A percentile compares a stretch with the other conserved stretches of the same genome.
Conservation (phyloP, 441 rosid species). For the Erodium texanum region DNA sequence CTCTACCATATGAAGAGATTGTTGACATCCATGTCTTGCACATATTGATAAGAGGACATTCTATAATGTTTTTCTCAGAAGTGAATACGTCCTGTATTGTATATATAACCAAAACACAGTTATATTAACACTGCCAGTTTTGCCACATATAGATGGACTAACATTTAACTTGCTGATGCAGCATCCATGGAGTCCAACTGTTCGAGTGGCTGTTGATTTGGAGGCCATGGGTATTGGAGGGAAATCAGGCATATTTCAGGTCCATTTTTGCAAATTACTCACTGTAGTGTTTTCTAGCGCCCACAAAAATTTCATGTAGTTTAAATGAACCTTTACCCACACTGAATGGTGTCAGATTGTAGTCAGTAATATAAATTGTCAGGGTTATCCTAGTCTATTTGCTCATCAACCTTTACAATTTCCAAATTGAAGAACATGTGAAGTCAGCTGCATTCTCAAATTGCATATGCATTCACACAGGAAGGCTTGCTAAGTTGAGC, state of each 20-base stretch:
- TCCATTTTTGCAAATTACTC: conserved; percentile 20
- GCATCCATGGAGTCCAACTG: conserved; percentile 85
- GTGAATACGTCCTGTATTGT: conserved; percentile 6
- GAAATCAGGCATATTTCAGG: conserved; percentile 85
- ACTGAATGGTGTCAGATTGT: neutral
- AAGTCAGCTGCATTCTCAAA: neutral
- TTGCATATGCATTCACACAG: neutral
- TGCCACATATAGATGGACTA: conserved; percentile 9
- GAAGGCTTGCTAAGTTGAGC: neutral
- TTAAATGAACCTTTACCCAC: neutral
- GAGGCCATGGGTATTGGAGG: conserved; percentile 99
- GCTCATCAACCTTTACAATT: neutral
- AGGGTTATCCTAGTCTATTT: neutral
- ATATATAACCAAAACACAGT: neutral
- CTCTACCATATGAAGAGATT: neutral
- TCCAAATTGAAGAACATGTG: neutral
- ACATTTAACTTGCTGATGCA: conserved; percentile 30
- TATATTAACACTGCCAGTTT: neutral
- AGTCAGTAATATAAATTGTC: neutral
- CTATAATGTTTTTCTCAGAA: conserved; percentile 4
- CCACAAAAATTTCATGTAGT: neutral
- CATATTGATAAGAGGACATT: conserved; percentile 10
- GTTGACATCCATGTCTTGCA: conserved; percentile 3
- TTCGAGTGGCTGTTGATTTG: conserved; percentile 76
- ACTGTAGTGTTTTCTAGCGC: neutral